A percentile compares a stretch with the other conserved stretches of the same genome.
Conservation (phyloP, 257 asterid genomes). For the Solanum lignicaule region DNA sequence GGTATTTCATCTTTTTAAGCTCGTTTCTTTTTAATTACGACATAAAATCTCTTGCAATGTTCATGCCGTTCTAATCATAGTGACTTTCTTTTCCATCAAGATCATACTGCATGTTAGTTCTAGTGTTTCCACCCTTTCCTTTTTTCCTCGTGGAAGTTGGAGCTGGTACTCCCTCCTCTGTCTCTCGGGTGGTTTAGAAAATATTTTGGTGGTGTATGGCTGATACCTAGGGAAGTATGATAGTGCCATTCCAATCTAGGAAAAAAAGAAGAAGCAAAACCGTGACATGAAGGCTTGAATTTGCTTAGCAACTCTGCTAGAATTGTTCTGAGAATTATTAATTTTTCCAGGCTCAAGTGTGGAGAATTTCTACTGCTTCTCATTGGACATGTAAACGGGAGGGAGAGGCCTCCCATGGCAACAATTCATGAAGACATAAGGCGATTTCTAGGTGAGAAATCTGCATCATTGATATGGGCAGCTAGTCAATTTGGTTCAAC, state of each 20-base stretch:
- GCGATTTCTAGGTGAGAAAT: slow-evolving; percentile 73
- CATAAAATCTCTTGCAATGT: not conserved
- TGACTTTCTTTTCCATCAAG: not conserved
- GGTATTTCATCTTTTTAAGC: slow-evolving; percentile 22
- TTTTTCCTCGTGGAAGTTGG: not conserved
- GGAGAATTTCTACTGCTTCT: slow-evolving; percentile 89
- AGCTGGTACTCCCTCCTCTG: not conserved
- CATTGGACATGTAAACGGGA: slow-evolving; percentile 79
- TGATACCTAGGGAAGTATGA: not conserved
- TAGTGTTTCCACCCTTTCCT: not conserved
- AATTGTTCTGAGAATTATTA: not conserved
- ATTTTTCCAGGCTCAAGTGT: slow-evolving; percentile 66
- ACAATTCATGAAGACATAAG: slow-evolving; percentile 69
- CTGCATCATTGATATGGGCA: slow-evolving; percentile 95
- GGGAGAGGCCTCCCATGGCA: slow-evolving; percentile 78
- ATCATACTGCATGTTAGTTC: not conserved
- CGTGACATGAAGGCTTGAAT: not conserved
- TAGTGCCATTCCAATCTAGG: not conserved
- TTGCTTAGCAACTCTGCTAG: not conserved
- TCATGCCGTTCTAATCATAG: not conserved
- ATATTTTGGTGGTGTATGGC: not conserved
- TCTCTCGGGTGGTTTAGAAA: not conserved
- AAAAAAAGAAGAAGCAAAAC: not conserved
- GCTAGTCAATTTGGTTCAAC: slow-evolving; percentile 87
- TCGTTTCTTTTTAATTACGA: not conserved